Percentiles rank a stretch among this genome's conserved stretches.
These are phyloP conservation scores for Hemisphaericaspora xylofermentans DNA, from an alignment of 1,139 yeast genomes.

Conservation along the genomic window DNA sequence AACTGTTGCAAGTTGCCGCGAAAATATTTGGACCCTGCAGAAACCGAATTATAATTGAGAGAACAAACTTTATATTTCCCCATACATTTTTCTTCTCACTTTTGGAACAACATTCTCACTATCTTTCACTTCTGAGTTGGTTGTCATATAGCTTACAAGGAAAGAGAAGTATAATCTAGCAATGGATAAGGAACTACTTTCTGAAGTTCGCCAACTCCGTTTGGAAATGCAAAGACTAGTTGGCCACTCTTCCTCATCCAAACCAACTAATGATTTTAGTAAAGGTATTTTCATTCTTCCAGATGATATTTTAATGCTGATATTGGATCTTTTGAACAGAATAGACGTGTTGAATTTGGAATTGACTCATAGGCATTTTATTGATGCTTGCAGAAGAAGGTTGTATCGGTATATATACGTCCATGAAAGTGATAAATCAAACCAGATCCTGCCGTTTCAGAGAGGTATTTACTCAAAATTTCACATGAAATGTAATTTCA, in stretches of 20 bases:
- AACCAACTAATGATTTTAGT: conserved; percentile 5
- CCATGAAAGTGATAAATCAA: conserved; percentile 15
- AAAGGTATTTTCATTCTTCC: conserved; percentile 5
- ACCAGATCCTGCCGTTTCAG: not conserved
- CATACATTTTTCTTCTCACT: too few species aligned
- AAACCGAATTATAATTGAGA: too few species aligned
- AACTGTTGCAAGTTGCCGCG: too few species aligned
- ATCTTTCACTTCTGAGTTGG: too few species aligned
- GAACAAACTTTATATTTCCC: too few species aligned
- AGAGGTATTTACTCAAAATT: not conserved
- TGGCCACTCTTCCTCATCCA: not conserved
- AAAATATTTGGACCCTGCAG: too few species aligned
- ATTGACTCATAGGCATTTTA: not conserved
- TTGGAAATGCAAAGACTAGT: not conserved
- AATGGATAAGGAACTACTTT: not conserved
- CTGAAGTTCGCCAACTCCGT: not conserved
- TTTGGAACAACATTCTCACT: too few species aligned
- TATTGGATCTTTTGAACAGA: conserved; percentile 3
- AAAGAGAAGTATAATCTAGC: too few species aligned
- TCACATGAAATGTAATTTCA: not conserved
- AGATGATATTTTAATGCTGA: not conserved
- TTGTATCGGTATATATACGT: conserved; percentile 2
- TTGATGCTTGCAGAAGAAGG: not conserved
- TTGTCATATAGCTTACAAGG: too few species aligned
- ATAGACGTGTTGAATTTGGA: conserved; percentile 1